Conservation (phyloP, 176 grass and related monocot genomes). For the Luzula sylvatica region DNA sequence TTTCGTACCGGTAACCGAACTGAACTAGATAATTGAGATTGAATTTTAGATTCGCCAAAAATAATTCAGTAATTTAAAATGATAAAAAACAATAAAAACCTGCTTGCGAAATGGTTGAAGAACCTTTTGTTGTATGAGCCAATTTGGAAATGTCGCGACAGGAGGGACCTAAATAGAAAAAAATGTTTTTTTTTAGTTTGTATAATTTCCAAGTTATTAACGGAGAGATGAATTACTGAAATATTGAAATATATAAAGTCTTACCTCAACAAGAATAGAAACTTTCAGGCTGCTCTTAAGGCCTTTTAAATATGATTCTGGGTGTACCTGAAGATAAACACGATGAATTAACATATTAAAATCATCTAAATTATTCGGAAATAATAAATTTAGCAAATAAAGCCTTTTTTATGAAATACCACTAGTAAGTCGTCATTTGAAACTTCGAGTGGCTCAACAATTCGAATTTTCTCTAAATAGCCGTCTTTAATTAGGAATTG, state of each 20-base stretch:
- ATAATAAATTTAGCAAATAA: background rate
- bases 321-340: constrained; percentile 42
- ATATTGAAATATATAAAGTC: too few species aligned
- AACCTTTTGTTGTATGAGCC: constrained; percentile 60
- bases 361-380: background rate
- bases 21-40: too few species aligned
- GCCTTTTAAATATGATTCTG: constrained; percentile 48
- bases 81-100: too few species aligned
- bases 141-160: constrained; percentile 60
- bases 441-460: constrained; percentile 78
- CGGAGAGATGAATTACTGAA: too few species aligned
- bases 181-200: constrained; percentile 5
- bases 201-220: background rate
- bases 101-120: constrained; percentile 70
- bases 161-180: constrained; percentile 45
- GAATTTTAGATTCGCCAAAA: too few species aligned
- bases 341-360: background rate
- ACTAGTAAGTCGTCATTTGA: constrained; percentile 67
- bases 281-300: constrained; percentile 74
- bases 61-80: too few species aligned
- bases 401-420: constrained; percentile 24
- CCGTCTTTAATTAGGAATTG: constrained; percentile 55
- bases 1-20: too few species aligned
- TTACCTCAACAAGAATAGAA: constrained; percentile 73
- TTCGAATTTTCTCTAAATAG: constrained; percentile 37